phyloP scores from a whole-genome alignment of 805 yeast genomes.

The Candida germanica region DNA sequence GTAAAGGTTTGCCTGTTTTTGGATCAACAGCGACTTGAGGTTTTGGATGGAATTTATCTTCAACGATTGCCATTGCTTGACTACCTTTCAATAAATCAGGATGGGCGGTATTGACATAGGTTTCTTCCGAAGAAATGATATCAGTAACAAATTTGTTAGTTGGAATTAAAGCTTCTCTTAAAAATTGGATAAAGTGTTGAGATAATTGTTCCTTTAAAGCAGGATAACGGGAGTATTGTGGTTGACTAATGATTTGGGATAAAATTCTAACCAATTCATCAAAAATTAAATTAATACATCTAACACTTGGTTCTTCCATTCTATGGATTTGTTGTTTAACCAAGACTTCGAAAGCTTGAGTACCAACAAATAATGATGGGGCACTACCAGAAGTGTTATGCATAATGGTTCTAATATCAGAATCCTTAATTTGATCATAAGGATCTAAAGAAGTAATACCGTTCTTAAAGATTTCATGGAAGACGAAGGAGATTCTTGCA shows the following conservation, averaged over 20 bases:
- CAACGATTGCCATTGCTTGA: conserved; percentile 89
- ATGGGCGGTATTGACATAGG: conserved; percentile 96
- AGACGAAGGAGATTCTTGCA: conserved; percentile 94
- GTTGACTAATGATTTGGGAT: conserved; percentile 76
- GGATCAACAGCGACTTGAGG: conserved; percentile 81
- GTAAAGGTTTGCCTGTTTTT: conserved; percentile 80
- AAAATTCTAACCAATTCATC: conserved; percentile 92
- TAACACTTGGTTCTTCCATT: conserved; percentile 88
- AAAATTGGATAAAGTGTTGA: conserved; percentile 71
- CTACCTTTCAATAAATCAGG: conserved; percentile 95
- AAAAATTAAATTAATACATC: conserved; percentile 86
- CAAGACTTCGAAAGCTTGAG: conserved; percentile 93
- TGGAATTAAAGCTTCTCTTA: conserved; percentile 77
- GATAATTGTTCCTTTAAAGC: conserved; percentile 83
- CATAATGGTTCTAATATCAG: conserved; percentile 94
- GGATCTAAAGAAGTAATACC: conserved; percentile 93
- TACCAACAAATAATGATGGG: conserved; percentile 94
- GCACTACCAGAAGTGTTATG: conserved; percentile 96
- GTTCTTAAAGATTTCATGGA: conserved; percentile 92
- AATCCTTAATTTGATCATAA: conserved; percentile 91
- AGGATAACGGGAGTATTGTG: conserved; percentile 87
- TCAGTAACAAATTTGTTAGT: conserved; percentile 84
- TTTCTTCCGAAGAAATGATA: conserved; percentile 80
- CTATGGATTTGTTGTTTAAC: conserved; percentile 91
- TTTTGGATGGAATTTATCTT: conserved; percentile 76